phyloP scores from a whole-genome alignment of 2,329 filamentous ascomycete species.

The Apiospora sp. region DNA sequence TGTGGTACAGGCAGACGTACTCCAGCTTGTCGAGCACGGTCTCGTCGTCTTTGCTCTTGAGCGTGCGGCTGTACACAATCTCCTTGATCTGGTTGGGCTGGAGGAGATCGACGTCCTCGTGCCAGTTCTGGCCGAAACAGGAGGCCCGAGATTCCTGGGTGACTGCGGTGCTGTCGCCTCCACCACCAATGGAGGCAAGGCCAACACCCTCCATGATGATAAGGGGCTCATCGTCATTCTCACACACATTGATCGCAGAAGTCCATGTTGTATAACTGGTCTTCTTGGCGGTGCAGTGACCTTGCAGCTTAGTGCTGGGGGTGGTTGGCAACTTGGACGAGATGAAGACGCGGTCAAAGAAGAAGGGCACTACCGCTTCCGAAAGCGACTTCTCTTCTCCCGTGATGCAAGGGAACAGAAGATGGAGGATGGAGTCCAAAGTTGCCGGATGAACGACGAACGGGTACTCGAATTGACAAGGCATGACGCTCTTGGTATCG shows the following conservation, averaged over 20 bases:
- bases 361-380: neutral
- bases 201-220: constrained; percentile 10
- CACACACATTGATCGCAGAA: neutral
- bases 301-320: constrained; percentile 1
- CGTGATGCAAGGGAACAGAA: constrained; percentile 28
- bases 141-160: neutral
- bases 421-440: constrained; percentile 64
- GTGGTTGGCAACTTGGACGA: constrained; percentile 5
- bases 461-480: neutral
- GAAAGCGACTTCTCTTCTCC: constrained; percentile 9
- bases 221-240: neutral
- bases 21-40: constrained; percentile 1
- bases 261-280: neutral
- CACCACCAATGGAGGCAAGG: neutral
- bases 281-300: neutral
- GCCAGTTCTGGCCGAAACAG: constrained; percentile 14
- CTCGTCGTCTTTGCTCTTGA: constrained; percentile 16
- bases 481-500: neutral
- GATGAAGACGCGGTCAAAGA: constrained; percentile 17
- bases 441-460: constrained; percentile 66
- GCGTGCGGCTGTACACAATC: constrained; percentile 8
- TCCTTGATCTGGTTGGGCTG: constrained; percentile 14
- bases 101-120: neutral
- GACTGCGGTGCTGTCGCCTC: neutral
- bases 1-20: constrained; percentile 3